These are phyloP conservation scores for Sclerotinia trifoliorum DNA, from an alignment of 2,329 filamentous ascomycete species.

Conservation along the genomic window DNA sequence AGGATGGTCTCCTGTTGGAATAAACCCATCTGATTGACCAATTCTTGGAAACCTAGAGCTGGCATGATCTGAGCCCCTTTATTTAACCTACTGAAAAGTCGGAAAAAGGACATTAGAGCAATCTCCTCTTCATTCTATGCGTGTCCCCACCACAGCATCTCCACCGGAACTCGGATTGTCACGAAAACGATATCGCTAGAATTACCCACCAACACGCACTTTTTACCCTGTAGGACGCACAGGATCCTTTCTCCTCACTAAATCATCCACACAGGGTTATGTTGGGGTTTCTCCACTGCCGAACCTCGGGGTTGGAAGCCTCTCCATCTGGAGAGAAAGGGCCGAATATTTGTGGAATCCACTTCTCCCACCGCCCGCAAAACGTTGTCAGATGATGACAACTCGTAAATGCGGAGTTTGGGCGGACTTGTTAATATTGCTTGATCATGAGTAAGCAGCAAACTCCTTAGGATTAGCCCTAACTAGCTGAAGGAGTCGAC, in stretches of 20 bases:
- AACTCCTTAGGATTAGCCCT: not conserved
- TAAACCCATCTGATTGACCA: not conserved
- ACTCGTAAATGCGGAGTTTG: not conserved
- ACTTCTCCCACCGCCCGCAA: not conserved
- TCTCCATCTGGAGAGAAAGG: slow-evolving; percentile 17
- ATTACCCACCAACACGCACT: not conserved
- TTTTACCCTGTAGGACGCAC: not conserved
- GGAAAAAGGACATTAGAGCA: not conserved
- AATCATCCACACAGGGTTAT: not conserved
- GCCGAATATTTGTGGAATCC: slow-evolving; percentile 1
- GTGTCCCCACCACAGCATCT: not conserved
- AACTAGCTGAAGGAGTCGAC: not conserved
- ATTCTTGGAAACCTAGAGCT: not conserved
- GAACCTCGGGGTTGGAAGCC: slow-evolving; percentile 13
- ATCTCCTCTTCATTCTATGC: not conserved
- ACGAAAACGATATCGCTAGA: not conserved
- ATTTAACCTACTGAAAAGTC: not conserved
- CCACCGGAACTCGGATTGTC: not conserved
- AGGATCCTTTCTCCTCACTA: not conserved
- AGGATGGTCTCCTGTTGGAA: not conserved
- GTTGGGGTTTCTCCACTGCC: slow-evolving; percentile 3
- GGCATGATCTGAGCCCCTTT: not conserved
- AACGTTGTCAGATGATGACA: not conserved
- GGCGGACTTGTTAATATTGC: not conserved
- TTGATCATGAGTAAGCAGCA: not conserved